Evolutionary conservation across 2,329 filamentous ascomycete species (phyloP).

Genomic region (Tolypocladium album): DNA sequence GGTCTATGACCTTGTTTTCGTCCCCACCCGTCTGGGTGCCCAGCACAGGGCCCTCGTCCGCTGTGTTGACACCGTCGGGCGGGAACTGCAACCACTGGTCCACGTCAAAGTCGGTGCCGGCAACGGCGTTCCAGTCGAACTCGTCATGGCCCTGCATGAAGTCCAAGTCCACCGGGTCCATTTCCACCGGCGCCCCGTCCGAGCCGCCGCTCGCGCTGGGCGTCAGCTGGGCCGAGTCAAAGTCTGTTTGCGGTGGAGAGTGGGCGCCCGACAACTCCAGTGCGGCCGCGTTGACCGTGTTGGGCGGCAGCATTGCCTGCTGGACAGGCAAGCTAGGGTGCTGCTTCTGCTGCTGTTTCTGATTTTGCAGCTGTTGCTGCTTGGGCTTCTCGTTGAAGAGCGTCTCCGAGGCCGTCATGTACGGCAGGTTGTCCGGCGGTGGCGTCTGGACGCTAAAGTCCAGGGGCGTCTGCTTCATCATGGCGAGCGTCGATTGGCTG

Average conservation of each 20-base stretch:
- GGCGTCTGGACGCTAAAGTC: conserved; percentile 35
- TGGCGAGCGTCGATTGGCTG: conserved; percentile 19
- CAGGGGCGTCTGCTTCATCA: conserved; percentile 25
- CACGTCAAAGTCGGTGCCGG: conserved; percentile 44
- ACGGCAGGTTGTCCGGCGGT: conserved; percentile 39
- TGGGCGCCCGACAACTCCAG: conserved; percentile 21
- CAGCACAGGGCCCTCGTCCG: conserved; percentile 17
- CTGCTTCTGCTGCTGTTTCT: neutral
- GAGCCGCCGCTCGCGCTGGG: conserved; percentile 34
- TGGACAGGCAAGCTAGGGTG: conserved; percentile 5
- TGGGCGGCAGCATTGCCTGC: conserved; percentile 25
- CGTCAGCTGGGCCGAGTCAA: conserved; percentile 29
- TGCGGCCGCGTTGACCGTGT: conserved; percentile 25
- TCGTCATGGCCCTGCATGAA: conserved; percentile 35
- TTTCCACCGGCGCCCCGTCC: conserved; percentile 25
- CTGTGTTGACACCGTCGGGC: conserved; percentile 31
- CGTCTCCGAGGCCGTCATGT: conserved; percentile 30
- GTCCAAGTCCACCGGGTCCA: conserved; percentile 32
- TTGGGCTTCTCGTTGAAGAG: conserved; percentile 22
- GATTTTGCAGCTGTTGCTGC: conserved; percentile 4
- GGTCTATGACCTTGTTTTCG: conserved; percentile 16
- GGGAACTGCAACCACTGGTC: conserved; percentile 51
- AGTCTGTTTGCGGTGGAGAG: conserved; percentile 35
- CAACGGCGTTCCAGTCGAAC: conserved; percentile 43
- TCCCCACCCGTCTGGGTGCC: conserved; percentile 3